Conservation (phyloP, 208 protist species). For the Entamoeba histolytica region DNA sequence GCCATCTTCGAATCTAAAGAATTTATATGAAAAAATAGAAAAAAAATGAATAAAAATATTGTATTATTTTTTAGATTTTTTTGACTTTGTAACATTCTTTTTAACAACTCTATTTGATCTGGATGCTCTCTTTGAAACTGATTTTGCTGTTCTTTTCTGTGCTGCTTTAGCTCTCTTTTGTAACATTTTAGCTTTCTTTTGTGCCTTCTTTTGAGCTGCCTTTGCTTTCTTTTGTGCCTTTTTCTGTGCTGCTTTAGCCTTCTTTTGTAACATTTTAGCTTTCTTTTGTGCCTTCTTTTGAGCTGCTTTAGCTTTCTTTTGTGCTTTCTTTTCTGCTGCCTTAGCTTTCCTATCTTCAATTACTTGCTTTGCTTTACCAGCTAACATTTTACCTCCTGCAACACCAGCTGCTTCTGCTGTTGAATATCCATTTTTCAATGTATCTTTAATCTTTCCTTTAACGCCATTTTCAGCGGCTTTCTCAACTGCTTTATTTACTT, state of each 20-base stretch:
- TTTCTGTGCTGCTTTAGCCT: neutral
- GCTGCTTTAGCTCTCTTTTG: neutral
- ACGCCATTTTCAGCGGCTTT: too few relatives aligned
- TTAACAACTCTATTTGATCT: neutral
- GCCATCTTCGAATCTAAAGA: too few relatives aligned
- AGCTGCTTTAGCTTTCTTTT: neutral
- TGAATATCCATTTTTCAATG: neutral
- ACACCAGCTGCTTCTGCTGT: neutral
- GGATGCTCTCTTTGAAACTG: neutral
- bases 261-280: neutral
- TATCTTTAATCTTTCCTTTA: too few relatives aligned
- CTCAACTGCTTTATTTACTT: too few relatives aligned
- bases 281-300: too few relatives aligned
- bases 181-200: too few relatives aligned
- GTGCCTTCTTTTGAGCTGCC: too few relatives aligned
- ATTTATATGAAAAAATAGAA: too few relatives aligned
- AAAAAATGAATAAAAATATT: too few relatives aligned
- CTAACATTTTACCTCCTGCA: neutral
- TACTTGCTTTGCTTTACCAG: neutral
- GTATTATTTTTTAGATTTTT: neutral
- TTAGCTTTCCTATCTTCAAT: neutral
- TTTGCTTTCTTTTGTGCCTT: neutral
- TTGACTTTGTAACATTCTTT: neutral
- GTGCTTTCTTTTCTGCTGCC: neutral
- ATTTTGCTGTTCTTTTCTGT: neutral